Conservation (phyloP, 2,329 filamentous ascomycete genomes). For the Aspergillus sp. region DNA sequence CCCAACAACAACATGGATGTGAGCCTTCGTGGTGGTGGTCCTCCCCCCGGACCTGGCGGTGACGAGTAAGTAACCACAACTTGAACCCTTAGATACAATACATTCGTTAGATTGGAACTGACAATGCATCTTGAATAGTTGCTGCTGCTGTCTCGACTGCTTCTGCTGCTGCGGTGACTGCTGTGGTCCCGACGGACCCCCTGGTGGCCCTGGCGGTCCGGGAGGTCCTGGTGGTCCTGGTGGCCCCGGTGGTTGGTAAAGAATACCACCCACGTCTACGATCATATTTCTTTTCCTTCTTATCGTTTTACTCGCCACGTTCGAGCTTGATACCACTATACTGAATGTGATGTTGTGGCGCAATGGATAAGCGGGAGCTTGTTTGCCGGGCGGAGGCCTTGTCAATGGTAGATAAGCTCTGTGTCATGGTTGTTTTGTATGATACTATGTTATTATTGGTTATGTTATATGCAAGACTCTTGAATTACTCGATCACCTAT, state of each 20-base stretch:
- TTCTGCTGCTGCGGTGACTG: slow-evolving; percentile 11
- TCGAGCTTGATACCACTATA: slow-evolving; percentile 2
- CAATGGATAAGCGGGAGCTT: background rate
- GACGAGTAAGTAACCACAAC: slow-evolving; percentile 7
- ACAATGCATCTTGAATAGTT: background rate
- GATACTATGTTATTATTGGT: background rate
- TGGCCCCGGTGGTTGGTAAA: slow-evolving; percentile 10
- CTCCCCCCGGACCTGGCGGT: slow-evolving; percentile 5
- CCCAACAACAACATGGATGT: slow-evolving; percentile 4
- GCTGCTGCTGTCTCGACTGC: slow-evolving; percentile 12
- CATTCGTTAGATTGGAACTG: background rate
- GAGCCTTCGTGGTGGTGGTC: slow-evolving; percentile 11
- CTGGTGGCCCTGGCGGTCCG: slow-evolving; percentile 5
- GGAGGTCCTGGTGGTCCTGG: background rate
- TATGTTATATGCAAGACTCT: background rate
- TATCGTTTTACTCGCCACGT: background rate
- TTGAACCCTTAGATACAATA: background rate
- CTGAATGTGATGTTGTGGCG: background rate
- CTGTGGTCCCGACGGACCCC: slow-evolving; percentile 8
- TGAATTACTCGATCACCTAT: no score
- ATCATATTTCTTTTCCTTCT: background rate
- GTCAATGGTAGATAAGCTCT: background rate
- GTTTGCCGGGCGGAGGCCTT: background rate
- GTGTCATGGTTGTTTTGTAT: background rate
- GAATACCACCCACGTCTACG: background rate